Evolutionary conservation across 306 rosid species (phyloP).

Genomic region (Gastrolobium bilobum): DNA sequence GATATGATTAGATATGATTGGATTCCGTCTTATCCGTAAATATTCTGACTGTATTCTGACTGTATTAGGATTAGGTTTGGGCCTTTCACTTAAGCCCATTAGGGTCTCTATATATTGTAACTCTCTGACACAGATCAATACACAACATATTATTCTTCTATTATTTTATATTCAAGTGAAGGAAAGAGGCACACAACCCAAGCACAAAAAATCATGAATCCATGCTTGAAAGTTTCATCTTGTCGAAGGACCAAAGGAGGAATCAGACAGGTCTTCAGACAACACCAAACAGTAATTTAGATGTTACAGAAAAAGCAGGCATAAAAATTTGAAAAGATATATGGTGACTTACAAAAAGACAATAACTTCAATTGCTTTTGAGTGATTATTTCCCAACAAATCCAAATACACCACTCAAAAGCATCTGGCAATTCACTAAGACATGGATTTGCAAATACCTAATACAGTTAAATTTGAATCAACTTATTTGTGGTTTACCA

Average conservation of each 20-base stretch:
- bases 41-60: too few species aligned
- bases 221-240: slow-evolving; percentile 9
- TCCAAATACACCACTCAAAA: not conserved
- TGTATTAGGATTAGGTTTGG: too few species aligned
- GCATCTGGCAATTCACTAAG: not conserved
- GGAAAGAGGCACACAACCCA: slow-evolving; percentile 7
- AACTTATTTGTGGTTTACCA: not conserved
- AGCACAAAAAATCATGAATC: slow-evolving; percentile 30
- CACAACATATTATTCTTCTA: too few species aligned
- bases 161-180: too few species aligned
- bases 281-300: not conserved
- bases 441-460: not conserved
- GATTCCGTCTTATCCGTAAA: too few species aligned
- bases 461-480: not conserved
- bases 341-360: not conserved
- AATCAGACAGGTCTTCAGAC: slow-evolving; percentile 23
- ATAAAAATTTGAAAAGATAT: not conserved
- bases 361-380: slow-evolving; percentile 17
- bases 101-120: too few species aligned
- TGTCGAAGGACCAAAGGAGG: slow-evolving; percentile 33
- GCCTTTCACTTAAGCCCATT: too few species aligned
- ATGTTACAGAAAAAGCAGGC: not conserved
- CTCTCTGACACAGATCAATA: too few species aligned
- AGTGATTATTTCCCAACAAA: not conserved
- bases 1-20: too few species aligned